phyloP scores from a whole-genome alignment of 306 rosid genomes.

The Rosa persica region DNA sequence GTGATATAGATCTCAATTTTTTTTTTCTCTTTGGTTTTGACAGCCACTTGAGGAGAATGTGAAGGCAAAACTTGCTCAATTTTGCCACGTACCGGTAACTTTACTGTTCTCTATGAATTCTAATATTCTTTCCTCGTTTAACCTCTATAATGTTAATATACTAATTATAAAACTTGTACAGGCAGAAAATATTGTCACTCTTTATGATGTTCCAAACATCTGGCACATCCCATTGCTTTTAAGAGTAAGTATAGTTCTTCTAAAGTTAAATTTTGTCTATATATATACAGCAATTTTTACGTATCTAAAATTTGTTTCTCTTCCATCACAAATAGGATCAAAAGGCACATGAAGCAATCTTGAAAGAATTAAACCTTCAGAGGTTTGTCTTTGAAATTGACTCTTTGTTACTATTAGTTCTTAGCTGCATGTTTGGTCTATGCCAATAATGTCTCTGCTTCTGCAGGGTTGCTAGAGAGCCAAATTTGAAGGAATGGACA shows the following conservation, averaged over 20 bases:
- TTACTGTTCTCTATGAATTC: slow-evolving; percentile 5
- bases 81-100: slow-evolving; percentile 83
- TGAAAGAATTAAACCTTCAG: slow-evolving; percentile 69
- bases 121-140: slow-evolving; percentile 20
- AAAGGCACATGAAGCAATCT: slow-evolving; percentile 84
- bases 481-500: slow-evolving; percentile 71
- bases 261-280: background rate
- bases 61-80: slow-evolving; percentile 74
- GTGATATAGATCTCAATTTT: slow-evolving; percentile 17
- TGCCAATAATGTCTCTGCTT: slow-evolving; percentile 10
- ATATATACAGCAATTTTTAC: background rate
- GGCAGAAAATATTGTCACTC: slow-evolving; percentile 67
- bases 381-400: slow-evolving; percentile 53
- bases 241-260: slow-evolving; percentile 51
- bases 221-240: slow-evolving; percentile 83
- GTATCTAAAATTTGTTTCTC: background rate
- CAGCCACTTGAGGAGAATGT: slow-evolving; percentile 74
- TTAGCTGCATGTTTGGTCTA: slow-evolving; percentile 13
- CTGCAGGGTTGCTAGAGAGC: slow-evolving; percentile 51
- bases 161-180: slow-evolving; percentile 33
- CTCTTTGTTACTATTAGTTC: slow-evolving; percentile 22
- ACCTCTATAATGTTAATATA: background rate
- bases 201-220: slow-evolving; percentile 82
- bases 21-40: slow-evolving; percentile 20
- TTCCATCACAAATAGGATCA: slow-evolving; percentile 58